Evolutionary conservation across 768 basidiomycete species (phyloP), one percentile per base, ranked within the genome.

Genomic region (Tubosaeta sp.): DNA sequence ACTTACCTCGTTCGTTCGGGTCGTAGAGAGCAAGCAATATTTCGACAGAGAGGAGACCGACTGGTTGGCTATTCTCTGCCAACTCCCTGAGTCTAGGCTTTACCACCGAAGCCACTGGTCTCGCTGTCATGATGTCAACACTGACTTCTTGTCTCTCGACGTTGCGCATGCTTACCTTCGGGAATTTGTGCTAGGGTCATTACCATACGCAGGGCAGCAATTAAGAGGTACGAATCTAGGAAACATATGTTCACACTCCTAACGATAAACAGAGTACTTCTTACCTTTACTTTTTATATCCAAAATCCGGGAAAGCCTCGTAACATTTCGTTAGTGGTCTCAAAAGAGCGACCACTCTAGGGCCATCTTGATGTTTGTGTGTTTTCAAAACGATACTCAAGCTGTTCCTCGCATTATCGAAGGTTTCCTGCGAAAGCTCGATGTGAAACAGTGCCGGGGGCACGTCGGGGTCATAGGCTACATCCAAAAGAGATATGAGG

Each of bases 31-130:
- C 50, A 31, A 66, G 55, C 5, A 48, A 38, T 46, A 64, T 53
- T 22, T 64, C 61, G 2, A 61, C 59, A 13, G 64, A 59, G 3
- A 65, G 53, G 19, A 50, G 51, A 33, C 64, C 61, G 19, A 66
- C 35, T 4, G 55, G 37, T 26, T 47, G 17, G 0, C 48, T 49
- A 1, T 51, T 2, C 14, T 43, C 34, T 3, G 64, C 59, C 19
- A 65, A 32, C 31, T 56, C 27, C 27, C 41, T 52, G 25, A 65
- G 35, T 33, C 59, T 57, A 7, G 54, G 47, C 22, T 46, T 61
- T 22, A 66, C 57, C 6, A 2, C 1, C 5, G 9, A 8, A 22
- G 52, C 62, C 8, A 39, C 43, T 14, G 1, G 9, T 29, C 29
- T 29, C 29, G 29, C 29, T 29, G 29, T 29, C 27, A 8, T 29